These are phyloP conservation scores for Rhynchospora pubera DNA, from an alignment of 176 grass and related monocot genomes.

Conservation along the genomic window DNA sequence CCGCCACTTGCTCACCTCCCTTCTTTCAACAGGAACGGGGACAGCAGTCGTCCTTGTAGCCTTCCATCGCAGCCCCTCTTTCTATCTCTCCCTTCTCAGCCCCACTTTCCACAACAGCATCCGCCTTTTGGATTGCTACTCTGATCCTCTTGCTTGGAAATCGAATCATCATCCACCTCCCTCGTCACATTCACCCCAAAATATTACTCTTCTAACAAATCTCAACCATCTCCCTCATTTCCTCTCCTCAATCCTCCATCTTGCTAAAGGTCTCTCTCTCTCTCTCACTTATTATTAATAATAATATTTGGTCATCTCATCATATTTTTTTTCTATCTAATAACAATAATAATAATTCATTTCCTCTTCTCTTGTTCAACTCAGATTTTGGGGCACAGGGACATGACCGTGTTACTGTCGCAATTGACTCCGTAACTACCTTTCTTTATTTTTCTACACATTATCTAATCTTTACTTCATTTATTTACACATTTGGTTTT, in stretches of 20 bases:
- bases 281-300: not conserved
- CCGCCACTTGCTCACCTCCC: not conserved
- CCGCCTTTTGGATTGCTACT: constrained; percentile 72
- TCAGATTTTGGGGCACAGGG: constrained; percentile 52
- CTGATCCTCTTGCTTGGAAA: constrained; percentile 86
- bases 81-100: constrained; percentile 47
- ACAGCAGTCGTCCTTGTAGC: constrained; percentile 54
- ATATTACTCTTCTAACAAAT: constrained; percentile 36
- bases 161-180: not conserved
- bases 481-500: constrained; percentile 14
- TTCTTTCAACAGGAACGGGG: not conserved
- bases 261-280: constrained; percentile 47
- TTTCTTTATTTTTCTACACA: not conserved
- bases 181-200: constrained; percentile 5
- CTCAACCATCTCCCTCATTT: constrained; percentile 56
- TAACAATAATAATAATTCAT: not conserved
- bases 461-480: not conserved
- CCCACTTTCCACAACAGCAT: constrained; percentile 26
- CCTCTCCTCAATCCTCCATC: constrained; percentile 36
- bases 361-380: not conserved
- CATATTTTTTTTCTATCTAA: not conserved
- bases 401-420: constrained; percentile 54
- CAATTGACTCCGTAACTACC: constrained; percentile 58
- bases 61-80: constrained; percentile 49
- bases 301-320: not conserved